Base-by-base conservation (phyloP, 371 early-diverging fungal genomes). In the Nosema muscidifuracis region DNA sequence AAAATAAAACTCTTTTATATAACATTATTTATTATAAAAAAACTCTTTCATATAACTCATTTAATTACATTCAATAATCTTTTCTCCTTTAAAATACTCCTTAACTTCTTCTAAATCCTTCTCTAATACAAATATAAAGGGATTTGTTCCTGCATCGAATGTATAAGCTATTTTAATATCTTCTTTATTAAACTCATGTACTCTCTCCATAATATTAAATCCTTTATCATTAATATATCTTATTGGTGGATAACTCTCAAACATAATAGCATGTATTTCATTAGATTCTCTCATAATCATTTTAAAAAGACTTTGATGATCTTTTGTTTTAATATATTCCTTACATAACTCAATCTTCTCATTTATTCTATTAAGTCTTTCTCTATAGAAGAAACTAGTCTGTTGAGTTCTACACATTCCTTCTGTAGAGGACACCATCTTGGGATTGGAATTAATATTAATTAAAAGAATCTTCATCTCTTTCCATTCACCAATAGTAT, bases 131-230 rank as follows among this genome's bases (percentile, higher is more conserved):
- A 68, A 94, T 71, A 96, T 88, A 30, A 96, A 95, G 0, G 95
- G 92, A 80, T 97, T 97, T 65, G 97, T 94, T 55, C 97, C 97
- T 22, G 97, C 97, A 81, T 97, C 97, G 71, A 85, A 87, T 13
- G 86, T 86, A 74, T 87, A 87, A 4, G 85, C 86, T 47, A 77
- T 55, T 31, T 50, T 67, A 6, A 87, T 83, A 36, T 84, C 85
- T 20, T 83, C 76, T n/a, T 79, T 74, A 81, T 96, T 96, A 87
- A 90, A 92, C 40, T 85, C 89, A 64, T 89, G 88, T 58, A 93
- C 84, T 38, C 91, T 78, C 22, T 85, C 85, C 76, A 94, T 90
- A 71, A 97, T 88, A 62, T 88, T 87, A 65, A 89, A 88, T 36
- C 92, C 92, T 44, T 89, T 87, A 79, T 94, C 94, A 84, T 90